A percentile compares a stretch with the other conserved stretches of the same genome.
These are phyloP conservation scores for Medicago ruthenica DNA, from an alignment of 306 rosid genomes.

Conservation along the genomic window DNA sequence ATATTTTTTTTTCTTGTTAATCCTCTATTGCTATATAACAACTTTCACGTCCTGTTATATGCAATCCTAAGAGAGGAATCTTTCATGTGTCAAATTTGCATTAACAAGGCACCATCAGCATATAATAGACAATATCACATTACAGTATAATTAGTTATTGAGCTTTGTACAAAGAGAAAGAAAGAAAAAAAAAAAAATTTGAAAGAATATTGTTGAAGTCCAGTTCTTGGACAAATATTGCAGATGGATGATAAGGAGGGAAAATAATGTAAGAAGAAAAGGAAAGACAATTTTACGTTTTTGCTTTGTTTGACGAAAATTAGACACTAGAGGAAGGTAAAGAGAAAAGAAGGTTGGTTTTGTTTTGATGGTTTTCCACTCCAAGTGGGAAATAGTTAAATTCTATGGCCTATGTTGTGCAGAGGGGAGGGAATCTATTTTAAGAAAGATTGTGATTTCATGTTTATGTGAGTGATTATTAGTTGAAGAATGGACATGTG, in stretches of 20 bases:
- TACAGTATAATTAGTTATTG: not conserved
- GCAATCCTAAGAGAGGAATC: conserved; percentile 22
- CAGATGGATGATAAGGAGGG: conserved; percentile 22
- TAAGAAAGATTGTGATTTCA: conserved; percentile 35
- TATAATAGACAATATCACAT: not conserved
- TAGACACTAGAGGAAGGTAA: conserved; percentile 32
- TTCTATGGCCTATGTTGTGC: conserved; percentile 40
- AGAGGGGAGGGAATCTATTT: conserved; percentile 41
- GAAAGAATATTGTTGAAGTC: not conserved
- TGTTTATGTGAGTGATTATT: not conserved
- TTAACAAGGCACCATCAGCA: conserved; percentile 28
- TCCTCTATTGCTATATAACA: conserved; percentile 7
- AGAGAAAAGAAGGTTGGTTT: conserved; percentile 34
- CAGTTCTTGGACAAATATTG: not conserved
- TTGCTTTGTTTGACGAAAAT: conserved; percentile 21
- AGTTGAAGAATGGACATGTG: not conserved
- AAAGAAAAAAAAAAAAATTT: not conserved
- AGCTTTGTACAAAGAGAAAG: not conserved
- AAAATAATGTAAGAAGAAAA: conserved; percentile 1
- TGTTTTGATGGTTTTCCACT: conserved; percentile 54
- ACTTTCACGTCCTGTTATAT: conserved; percentile 33
- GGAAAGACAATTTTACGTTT: not conserved
- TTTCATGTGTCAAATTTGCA: conserved; percentile 30
- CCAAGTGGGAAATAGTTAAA: conserved; percentile 44
- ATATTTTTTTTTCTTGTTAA: conserved; percentile 22